Evolutionary conservation across 139 green algal species (phyloP).

Genomic region (Marvania coccoides): DNA sequence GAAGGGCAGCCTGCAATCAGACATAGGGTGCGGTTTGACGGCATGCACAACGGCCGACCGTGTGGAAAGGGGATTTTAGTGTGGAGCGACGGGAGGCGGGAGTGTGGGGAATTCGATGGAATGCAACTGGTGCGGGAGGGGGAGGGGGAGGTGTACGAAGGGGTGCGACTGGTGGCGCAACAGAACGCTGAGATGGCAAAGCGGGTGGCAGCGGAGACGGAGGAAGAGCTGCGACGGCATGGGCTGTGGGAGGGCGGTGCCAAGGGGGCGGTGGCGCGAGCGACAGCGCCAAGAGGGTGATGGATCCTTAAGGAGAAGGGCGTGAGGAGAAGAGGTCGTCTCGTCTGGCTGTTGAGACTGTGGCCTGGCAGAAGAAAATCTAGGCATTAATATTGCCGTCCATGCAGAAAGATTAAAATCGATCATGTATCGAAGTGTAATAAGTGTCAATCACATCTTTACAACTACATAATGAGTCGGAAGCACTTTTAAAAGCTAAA

Average conservation of each 20-base stretch:
- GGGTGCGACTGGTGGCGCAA: background rate
- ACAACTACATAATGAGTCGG: too few species aligned
- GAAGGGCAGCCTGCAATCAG: background rate
- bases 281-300: background rate
- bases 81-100: background rate
- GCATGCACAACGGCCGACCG: slow-evolving; percentile 6
- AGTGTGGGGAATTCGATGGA: background rate
- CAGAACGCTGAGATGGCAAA: slow-evolving; percentile 3
- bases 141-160: background rate
- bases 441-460: too few species aligned
- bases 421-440: too few species aligned
- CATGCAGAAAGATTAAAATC: too few species aligned
- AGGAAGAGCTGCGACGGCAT: background rate
- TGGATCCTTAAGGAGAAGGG: too few species aligned
- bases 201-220: background rate
- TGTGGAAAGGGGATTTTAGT: background rate
- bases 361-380: too few species aligned
- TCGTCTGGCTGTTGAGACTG: too few species aligned
- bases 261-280: background rate
- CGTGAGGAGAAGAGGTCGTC: too few species aligned
- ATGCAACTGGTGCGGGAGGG: background rate
- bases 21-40: background rate
- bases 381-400: too few species aligned
- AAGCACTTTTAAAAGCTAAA: too few species aligned
- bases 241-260: background rate